Conservation (phyloP, 768 basidiomycete genomes). For the Lactarius hatsudake region DNA sequence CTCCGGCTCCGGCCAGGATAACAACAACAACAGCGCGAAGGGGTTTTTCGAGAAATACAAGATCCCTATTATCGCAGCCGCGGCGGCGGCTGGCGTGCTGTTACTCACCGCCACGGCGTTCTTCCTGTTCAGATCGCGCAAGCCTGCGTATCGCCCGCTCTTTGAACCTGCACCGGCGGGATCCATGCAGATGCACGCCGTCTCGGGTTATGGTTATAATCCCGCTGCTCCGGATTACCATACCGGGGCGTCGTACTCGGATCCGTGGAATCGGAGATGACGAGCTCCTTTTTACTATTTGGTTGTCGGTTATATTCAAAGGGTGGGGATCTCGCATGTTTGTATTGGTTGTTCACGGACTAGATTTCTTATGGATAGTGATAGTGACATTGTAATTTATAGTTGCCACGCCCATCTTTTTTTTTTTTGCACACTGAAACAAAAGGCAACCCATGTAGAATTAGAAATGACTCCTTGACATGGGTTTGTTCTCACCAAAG, state of each 20-base stretch:
- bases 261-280: conserved; percentile 12
- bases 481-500: no score
- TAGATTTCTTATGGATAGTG: background rate
- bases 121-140: background rate
- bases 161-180: conserved; percentile 8
- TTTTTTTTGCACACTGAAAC: background rate
- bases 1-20: background rate
- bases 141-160: conserved; percentile 6
- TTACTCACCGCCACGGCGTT: background rate
- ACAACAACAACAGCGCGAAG: background rate
- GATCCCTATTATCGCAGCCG: conserved; percentile 2
- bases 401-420: background rate
- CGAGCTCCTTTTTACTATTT: background rate
- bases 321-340: background rate
- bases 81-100: background rate
- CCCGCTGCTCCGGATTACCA: background rate
- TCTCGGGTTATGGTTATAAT: conserved; percentile 10
- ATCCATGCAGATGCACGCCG: conserved; percentile 16
- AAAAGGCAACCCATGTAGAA: background rate
- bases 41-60: conserved; percentile 14
- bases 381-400: background rate
- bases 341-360: background rate
- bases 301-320: background rate
- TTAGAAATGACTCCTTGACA: background rate
- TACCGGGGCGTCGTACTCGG: background rate